These are phyloP conservation scores for Parastagonospora avenae DNA, from an alignment of 2,329 filamentous ascomycete genomes.

Conservation along the genomic window DNA sequence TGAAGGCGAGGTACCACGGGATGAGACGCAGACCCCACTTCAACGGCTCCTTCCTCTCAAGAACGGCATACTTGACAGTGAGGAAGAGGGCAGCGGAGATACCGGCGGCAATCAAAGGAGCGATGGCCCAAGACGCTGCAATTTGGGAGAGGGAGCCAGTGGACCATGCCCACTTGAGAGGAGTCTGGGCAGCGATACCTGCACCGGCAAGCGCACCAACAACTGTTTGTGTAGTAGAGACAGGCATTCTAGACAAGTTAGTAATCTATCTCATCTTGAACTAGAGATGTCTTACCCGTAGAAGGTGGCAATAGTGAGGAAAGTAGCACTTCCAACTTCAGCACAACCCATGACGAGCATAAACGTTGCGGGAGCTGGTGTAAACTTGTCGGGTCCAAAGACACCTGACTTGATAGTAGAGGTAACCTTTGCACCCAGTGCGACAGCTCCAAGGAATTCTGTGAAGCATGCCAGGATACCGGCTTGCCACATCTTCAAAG, in stretches of 20 bases:
- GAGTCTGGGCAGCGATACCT: conserved; percentile 53
- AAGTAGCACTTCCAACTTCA: conserved; percentile 57
- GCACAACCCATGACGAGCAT: conserved; percentile 64
- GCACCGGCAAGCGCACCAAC: conserved; percentile 64
- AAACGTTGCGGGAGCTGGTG: conserved; percentile 54
- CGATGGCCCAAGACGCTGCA: conserved; percentile 36
- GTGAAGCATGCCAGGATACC: conserved; percentile 54
- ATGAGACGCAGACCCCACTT: conserved; percentile 54
- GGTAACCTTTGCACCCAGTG: conserved; percentile 58
- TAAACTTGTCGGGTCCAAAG: conserved; percentile 55
- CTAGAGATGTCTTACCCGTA: conserved; percentile 18
- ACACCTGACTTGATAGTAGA: conserved; percentile 65
- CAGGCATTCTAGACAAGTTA: conserved; percentile 55
- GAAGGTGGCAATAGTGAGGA: conserved; percentile 61
- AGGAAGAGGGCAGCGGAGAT: conserved; percentile 56
- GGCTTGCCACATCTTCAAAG: conserved; percentile 56
- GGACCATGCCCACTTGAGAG: conserved; percentile 15
- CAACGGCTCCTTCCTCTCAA: conserved; percentile 53
- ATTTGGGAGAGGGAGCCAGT: conserved; percentile 18
- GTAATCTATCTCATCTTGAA: not conserved
- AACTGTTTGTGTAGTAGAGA: conserved; percentile 65
- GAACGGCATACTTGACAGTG: conserved; percentile 54
- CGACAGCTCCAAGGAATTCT: conserved; percentile 57
- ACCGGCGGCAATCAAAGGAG: conserved; percentile 52
- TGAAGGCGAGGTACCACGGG: conserved; percentile 55